Base-by-base conservation (phyloP, 2,329 filamentous ascomycete genomes). In the Ophiostoma quercus region DNA sequence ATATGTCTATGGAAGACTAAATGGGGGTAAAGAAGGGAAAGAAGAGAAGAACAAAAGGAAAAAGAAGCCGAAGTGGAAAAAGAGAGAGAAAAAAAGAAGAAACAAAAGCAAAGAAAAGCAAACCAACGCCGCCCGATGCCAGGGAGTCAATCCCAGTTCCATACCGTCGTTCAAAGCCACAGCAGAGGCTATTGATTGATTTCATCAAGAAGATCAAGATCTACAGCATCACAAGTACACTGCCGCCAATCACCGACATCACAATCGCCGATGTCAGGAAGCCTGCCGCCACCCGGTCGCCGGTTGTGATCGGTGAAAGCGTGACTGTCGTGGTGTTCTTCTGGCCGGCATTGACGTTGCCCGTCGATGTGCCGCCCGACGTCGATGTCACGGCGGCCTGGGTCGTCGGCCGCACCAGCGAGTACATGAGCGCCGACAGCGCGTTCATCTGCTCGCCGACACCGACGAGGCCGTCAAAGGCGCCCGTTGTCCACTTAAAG, bases 401-500 rank as follows among this genome's bases (percentile, higher is more conserved):
- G 16, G 72, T 74, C n/a, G 77, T 76, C 60, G 80, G 77, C 66
- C 80, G 77, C 57, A 87, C 78, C 12, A 90, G 80, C 62, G 84
- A 85, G 70, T 87, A 88, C 77, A 87, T 87, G 73, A 92, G 79
- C 14, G 88, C 84, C 34, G 85, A 84, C 34, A 91, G 80, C 0
- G 87, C 88, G 74, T 85, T 88, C 84, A 92, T 90, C 81, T 91
- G 87, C 77, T 90, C 82, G 60, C 90, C 89, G 9, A 92, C 88
- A 69, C 89, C 89, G 14, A 80, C 81, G 25, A 79, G 76, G 5
- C 85, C 86, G 75, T 92, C 90, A 74, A 85, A 91, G 1, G 74
- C 76, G 4, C 77, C 78, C 25, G 77, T 79, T 29, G 84, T 84
- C 90, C 90, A 92, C 68, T 81, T 81, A 75, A 89, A 86, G n/a